Base-by-base conservation (phyloP, 306 rosid genomes). In the Cucumis hystrix region DNA sequence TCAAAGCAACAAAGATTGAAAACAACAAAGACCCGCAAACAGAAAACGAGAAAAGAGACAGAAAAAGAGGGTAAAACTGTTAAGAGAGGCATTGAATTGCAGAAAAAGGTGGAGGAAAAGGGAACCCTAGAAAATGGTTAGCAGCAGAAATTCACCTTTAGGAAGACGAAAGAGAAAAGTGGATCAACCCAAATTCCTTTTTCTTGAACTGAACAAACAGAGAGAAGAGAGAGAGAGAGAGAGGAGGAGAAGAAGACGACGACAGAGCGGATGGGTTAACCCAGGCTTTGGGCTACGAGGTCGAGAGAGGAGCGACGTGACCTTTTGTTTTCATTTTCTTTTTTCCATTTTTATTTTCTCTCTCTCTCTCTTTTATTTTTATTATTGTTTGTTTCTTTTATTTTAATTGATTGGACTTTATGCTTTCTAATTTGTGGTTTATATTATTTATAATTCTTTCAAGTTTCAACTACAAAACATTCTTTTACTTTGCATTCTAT, bases 211-310 rank as follows among this genome's bases (percentile, higher is more conserved):
- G 77, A 56, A 30, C 17, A 33, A 54, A 33, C 62, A 33, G 30
- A 68, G 56, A 41, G 20, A 23, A 21, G 37, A 25, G 20, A 25
- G 39, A 41, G 74, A 67, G 30, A 28, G 30, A 69, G 58, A 23
- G 25, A 23, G 25, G 1, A 23, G 25, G 1, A 23, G 25, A 23
- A 23, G 25, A 47, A 28, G 57, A 51, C 25, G 59, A 51, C 15
- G 76, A 71, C 58, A 70, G 54, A 70, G 23, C 13, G 59, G 76
- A 72, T 72, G 76, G 76, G 76, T 51, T 72, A 72, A 72, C 76
- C 76, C 76, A 72, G 8, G 43, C 16, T 28, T n/a, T 49, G 76
- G 76, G 61, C 76, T 72, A 28, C 61, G 61, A 72, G 76, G 60
- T 51, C 43, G 76, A 72, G 45, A 16, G 62, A 55, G 43, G n/a